A percentile compares a stretch with the other conserved stretches of the same genome.
phyloP scores from a whole-genome alignment of 192 early-diverging fungal species.

The Podochytrium sp. region DNA sequence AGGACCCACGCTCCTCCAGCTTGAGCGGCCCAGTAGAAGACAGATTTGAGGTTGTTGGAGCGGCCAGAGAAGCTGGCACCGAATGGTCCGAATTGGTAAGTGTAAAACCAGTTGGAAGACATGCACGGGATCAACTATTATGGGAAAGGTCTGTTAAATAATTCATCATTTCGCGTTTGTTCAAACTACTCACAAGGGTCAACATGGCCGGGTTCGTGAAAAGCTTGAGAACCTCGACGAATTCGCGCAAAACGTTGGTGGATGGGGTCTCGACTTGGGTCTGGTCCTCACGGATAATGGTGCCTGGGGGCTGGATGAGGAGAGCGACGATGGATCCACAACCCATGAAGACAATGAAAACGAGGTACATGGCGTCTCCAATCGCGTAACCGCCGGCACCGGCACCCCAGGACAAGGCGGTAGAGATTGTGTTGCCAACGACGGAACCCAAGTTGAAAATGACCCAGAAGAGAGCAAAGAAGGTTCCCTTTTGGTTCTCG shows the following conservation, averaged over 20 bases:
- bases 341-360: conserved; percentile 69
- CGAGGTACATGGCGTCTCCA: too few species aligned
- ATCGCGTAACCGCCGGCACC: conserved; percentile 60
- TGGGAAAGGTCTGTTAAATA: background rate
- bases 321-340: conserved; percentile 45
- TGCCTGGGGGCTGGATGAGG: conserved; percentile 57
- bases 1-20: background rate
- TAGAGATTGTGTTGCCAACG: conserved; percentile 73
- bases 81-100: too few species aligned
- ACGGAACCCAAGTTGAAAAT: conserved; percentile 73
- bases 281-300: too few species aligned
- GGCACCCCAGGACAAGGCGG: conserved; percentile 69
- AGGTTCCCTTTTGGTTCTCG: conserved; percentile 82
- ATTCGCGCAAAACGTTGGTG: conserved; percentile 64
- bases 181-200: conserved; percentile 40
- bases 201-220: conserved; percentile 70
- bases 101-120: too few species aligned
- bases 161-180: too few species aligned
- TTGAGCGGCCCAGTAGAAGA: conserved; percentile 8
- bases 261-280: conserved; percentile 62
- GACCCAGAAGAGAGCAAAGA: too few species aligned
- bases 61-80: too few species aligned
- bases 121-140: conserved; percentile 60
- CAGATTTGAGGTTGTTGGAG: conserved; percentile 15
- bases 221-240: conserved; percentile 61